These are phyloP conservation scores for Quercus tomentella DNA, from an alignment of 331 rosid genomes.

Conservation along the genomic window DNA sequence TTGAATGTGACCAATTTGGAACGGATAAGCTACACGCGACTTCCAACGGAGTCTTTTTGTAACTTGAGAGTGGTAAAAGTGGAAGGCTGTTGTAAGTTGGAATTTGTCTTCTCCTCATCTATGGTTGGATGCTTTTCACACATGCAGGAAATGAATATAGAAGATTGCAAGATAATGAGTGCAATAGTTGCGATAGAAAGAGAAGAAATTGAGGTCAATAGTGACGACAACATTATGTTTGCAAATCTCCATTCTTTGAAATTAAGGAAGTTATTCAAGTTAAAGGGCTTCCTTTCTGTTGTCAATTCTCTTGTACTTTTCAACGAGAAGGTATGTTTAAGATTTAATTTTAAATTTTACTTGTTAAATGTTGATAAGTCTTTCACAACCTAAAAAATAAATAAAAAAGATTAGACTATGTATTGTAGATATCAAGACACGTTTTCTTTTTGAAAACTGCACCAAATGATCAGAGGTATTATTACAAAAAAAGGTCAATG, in stretches of 20 bases:
- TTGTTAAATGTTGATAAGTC: background rate
- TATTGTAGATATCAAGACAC: background rate
- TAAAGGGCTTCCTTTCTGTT: background rate
- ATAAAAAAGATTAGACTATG: background rate
- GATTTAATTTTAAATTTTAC: background rate
- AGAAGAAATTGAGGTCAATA: background rate
- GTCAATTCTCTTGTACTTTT: background rate
- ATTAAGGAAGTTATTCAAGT: background rate
- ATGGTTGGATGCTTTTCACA: background rate
- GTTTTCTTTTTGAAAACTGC: no score
- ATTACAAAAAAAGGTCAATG: no score
- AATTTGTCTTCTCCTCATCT: slow-evolving; percentile 16
- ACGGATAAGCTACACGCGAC: background rate
- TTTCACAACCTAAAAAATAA: no score
- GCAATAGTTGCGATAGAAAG: background rate
- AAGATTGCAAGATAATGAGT: background rate
- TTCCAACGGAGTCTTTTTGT: background rate
- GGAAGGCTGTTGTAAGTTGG: background rate
- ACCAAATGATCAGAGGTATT: no score
- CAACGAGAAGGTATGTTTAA: background rate
- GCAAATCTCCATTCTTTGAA: background rate
- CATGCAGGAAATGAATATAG: slow-evolving; percentile 14
- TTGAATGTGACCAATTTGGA: background rate
- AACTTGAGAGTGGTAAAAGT: slow-evolving; percentile 19
- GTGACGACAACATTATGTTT: background rate